Evolutionary conservation across 1,284 basidiomycete genomes (phyloP).

Genomic region (Cutaneotrichosporon dermatis): DNA sequence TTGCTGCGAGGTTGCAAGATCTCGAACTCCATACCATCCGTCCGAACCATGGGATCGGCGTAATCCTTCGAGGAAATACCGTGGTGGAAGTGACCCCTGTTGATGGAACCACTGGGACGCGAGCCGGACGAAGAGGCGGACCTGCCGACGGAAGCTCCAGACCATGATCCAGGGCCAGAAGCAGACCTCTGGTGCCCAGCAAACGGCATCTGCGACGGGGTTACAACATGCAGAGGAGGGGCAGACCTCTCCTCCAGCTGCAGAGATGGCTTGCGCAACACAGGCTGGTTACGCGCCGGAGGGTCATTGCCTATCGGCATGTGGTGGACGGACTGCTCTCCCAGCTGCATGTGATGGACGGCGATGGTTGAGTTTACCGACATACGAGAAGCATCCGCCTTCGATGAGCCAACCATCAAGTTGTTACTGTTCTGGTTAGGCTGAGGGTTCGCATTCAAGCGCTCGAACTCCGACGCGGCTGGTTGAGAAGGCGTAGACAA

Average conservation of each 20-base stretch:
- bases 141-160: too few species aligned
- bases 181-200: constrained; percentile 1
- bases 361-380: not conserved
- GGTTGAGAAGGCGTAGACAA: not conserved
- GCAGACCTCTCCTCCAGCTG: not conserved
- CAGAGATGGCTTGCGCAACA: not conserved
- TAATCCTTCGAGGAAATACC: constrained; percentile 43
- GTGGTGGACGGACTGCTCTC: constrained; percentile 1
- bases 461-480: not conserved
- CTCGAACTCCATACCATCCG: constrained; percentile 47
- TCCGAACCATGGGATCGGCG: constrained; percentile 39
- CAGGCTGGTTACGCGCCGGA: not conserved
- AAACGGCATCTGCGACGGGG: not conserved
- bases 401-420: not conserved
- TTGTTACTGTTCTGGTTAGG: too few species aligned
- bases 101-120: too few species aligned
- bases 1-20: constrained; percentile 39
- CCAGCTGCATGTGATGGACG: constrained; percentile 1
- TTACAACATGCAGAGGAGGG: not conserved
- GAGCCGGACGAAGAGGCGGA: too few species aligned
- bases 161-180: not conserved
- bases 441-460: not conserved
- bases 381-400: not conserved
- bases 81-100: too few species aligned
- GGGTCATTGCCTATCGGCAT: not conserved